Conservation (phyloP, 2,329 filamentous ascomycete genomes). For the Harringtonia aguacate region DNA sequence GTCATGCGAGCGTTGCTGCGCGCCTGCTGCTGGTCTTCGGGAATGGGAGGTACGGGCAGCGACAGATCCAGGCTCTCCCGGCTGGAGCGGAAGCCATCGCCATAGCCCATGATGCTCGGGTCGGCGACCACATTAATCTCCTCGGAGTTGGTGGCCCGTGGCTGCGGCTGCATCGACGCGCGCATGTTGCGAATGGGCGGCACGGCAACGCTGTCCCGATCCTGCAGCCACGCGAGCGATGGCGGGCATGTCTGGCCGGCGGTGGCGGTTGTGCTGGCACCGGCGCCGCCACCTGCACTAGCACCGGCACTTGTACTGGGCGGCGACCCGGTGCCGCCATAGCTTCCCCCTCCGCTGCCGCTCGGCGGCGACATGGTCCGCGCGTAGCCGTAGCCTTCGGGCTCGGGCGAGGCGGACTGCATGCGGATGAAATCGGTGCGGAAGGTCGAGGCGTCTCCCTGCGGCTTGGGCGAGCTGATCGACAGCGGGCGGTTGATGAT, state of each 20-base stretch:
- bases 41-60: not conserved
- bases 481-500: conserved; percentile 49
- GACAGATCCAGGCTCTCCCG: not conserved
- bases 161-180: conserved; percentile 6
- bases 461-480: conserved; percentile 45
- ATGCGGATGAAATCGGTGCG: conserved; percentile 44
- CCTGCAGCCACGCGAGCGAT: not conserved
- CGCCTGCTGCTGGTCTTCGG: not conserved
- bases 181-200: conserved; percentile 29
- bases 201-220: conserved; percentile 3
- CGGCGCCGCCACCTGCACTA: conserved; percentile 1
- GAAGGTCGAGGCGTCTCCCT: conserved; percentile 24
- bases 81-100: not conserved
- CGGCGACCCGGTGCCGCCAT: conserved; percentile 6
- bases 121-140: conserved; percentile 44
- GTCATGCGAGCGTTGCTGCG: conserved; percentile 22
- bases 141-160: conserved; percentile 21
- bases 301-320: not conserved
- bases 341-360: too few species aligned
- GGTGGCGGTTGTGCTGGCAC: conserved; percentile 5
- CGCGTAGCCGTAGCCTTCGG: not conserved
- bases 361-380: too few species aligned
- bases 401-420: conserved; percentile 11
- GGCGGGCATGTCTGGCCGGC: not conserved
- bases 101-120: conserved; percentile 27